phyloP scores from a whole-genome alignment of 2,329 filamentous ascomycete genomes.

The Talaromyces rugulosus region DNA sequence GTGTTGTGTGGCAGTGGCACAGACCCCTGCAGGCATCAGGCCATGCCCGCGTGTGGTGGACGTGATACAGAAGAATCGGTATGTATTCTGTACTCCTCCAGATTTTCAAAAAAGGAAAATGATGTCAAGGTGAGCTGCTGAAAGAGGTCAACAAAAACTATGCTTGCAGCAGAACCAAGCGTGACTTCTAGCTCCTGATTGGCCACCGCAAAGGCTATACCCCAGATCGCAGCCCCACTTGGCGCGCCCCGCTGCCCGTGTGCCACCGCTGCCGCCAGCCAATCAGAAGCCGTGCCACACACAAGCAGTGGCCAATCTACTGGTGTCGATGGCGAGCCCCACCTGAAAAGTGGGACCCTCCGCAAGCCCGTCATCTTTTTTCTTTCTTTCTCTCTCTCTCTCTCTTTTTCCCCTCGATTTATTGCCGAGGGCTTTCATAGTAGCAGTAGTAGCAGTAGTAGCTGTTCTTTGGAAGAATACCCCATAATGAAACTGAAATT shows the following conservation, averaged over 20 bases:
- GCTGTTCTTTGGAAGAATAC: too few species aligned
- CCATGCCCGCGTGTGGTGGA: neutral
- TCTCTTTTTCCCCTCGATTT: neutral
- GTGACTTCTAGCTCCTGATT: neutral
- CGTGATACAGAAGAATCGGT: neutral
- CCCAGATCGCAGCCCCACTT: neutral
- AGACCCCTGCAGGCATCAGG: neutral
- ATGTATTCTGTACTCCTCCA: too few species aligned
- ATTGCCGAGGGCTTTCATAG: neutral
- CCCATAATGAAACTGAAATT: neutral
- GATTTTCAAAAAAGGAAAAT: too few species aligned
- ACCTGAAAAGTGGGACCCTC: neutral
- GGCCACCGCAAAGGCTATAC: neutral
- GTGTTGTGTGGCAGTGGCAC: neutral
- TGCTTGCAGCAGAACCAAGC: neutral
- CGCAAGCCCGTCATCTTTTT: neutral
- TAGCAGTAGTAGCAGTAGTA: too few species aligned
- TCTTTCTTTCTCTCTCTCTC: neutral
- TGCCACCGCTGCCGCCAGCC: neutral
- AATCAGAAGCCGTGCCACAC: neutral
- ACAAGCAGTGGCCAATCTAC: neutral
- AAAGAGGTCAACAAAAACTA: too few species aligned
- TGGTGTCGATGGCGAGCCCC: neutral
- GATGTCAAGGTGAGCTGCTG: neutral
- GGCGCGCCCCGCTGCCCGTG: neutral